These are phyloP conservation scores for Linum tenue DNA, from an alignment of 345 rosid genomes.

Conservation along the genomic window DNA sequence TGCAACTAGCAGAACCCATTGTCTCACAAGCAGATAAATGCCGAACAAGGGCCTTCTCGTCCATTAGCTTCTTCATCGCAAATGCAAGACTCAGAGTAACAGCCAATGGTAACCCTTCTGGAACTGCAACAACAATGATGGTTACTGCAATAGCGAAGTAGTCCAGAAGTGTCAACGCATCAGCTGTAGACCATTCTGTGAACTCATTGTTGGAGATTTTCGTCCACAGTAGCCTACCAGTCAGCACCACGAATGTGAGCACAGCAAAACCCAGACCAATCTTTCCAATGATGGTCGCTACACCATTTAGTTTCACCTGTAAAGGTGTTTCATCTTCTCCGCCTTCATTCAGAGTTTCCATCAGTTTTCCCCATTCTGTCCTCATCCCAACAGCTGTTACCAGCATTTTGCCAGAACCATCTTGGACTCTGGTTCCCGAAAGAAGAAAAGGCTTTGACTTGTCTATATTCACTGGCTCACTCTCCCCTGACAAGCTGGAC, in stretches of 20 bases:
- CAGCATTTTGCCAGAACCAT: constrained; percentile 1
- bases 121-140: constrained; percentile 91
- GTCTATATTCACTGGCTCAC: constrained; percentile 6
- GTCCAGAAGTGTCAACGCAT: constrained; percentile 59
- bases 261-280: constrained; percentile 8
- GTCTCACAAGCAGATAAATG: constrained; percentile 96
- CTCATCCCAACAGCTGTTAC: constrained; percentile 4
- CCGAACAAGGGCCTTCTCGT: constrained; percentile 81
- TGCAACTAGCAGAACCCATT: constrained; percentile 89
- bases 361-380: constrained; percentile 4
- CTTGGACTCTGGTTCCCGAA: constrained; percentile 3
- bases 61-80: constrained; percentile 91
- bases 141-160: constrained; percentile 88
- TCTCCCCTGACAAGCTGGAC: constrained; percentile 1
- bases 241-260: constrained; percentile 1
- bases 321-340: constrained; percentile 6
- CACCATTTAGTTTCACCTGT: constrained; percentile 3
- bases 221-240: background rate
- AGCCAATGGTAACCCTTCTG: constrained; percentile 94
- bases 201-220: background rate
- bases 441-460: background rate
- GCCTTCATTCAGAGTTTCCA: constrained; percentile 4
- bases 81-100: constrained; percentile 94
- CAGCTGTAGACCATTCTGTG: constrained; percentile 19
- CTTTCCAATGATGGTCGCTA: constrained; percentile 1